Evolutionary conservation across 2,329 filamentous ascomycete species (phyloP), one percentile per base, ranked within the genome.

Genomic region (Ophidiomyces ophidiicola): DNA sequence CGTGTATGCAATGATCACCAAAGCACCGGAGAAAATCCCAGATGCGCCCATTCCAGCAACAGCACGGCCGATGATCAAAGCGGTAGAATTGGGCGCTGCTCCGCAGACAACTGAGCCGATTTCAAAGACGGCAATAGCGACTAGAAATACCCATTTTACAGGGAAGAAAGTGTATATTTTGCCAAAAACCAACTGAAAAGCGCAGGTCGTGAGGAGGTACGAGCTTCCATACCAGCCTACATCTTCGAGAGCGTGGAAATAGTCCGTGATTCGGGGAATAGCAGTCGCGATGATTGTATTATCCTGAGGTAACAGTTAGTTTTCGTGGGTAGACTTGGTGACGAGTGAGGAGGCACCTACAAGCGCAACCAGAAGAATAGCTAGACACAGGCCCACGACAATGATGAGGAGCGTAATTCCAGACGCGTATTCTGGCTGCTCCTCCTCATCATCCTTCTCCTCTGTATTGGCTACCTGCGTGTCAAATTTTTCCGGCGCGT

Each of bases 191-290:
- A 67, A 49, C 24, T 61, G 59, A 39, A 67, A 58, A 3, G 61
- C 54, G 43, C 59, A 61, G 4, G 54, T 59, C 1, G 64, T 65
- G 15, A 69, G 50, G 5, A 67, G 50, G 44, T 66, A 66, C 2
- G 62, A 54, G 30, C 58, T 62, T 19, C 62, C 62, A 44, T 70
- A 69, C 66, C 67, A 70, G 21, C 64, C 64, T 5, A 70, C 58
- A 41, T 69, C 65, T 4, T 57, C 52, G 24, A 67, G 52, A 3
- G 63, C 62, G 24, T 67, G 52, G 47, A 70, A 70, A 21, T 66
- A 52, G 44, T 67, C 58, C 0, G 66, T 68, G 36, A 70, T 69
- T 11, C 52, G 54, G 10, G 67, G 67, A 21, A 69, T 66, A 2
- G 66, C 67, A 1, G 62, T 67, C 5, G 61, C 58, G 24, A 69